These are phyloP conservation scores for Coemansia sp. DNA, from an alignment of 192 early-diverging fungal species.

Conservation along the genomic window DNA sequence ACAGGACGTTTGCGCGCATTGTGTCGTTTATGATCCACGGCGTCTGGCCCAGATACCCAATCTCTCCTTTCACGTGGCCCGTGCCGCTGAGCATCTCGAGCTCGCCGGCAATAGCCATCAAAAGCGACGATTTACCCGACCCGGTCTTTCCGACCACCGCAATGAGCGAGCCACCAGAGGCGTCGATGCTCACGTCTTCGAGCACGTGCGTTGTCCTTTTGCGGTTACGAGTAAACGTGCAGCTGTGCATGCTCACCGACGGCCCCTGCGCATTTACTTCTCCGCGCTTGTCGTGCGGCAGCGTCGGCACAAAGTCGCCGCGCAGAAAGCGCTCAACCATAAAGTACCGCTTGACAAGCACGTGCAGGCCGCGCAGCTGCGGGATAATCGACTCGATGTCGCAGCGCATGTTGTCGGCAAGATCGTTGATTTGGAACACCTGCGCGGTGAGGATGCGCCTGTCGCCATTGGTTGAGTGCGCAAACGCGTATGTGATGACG, in stretches of 20 bases:
- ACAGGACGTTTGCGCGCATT: conserved; percentile 77
- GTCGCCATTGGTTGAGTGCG: background rate
- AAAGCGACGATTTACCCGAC: conserved; percentile 61
- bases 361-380: background rate
- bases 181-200: conserved; percentile 4
- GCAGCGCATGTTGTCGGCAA: conserved; percentile 3
- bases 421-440: conserved; percentile 14
- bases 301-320: conserved; percentile 24
- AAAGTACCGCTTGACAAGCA: background rate
- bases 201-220: background rate
- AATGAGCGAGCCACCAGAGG: conserved; percentile 44
- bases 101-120: conserved; percentile 60
- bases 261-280: background rate
- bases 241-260: conserved; percentile 8
- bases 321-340: conserved; percentile 15
- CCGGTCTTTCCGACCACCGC: conserved; percentile 61
- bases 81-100: conserved; percentile 37
- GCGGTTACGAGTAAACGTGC: conserved; percentile 15
- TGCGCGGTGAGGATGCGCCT: conserved; percentile 17
- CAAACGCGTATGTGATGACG: conserved; percentile 5
- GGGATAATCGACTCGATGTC: background rate
- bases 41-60: conserved; percentile 31
- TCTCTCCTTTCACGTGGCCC: conserved; percentile 15
- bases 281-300: background rate
- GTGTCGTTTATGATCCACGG: conserved; percentile 51